phyloP scores from a whole-genome alignment of 768 basidiomycete genomes.

The Hericium rajendrae region DNA sequence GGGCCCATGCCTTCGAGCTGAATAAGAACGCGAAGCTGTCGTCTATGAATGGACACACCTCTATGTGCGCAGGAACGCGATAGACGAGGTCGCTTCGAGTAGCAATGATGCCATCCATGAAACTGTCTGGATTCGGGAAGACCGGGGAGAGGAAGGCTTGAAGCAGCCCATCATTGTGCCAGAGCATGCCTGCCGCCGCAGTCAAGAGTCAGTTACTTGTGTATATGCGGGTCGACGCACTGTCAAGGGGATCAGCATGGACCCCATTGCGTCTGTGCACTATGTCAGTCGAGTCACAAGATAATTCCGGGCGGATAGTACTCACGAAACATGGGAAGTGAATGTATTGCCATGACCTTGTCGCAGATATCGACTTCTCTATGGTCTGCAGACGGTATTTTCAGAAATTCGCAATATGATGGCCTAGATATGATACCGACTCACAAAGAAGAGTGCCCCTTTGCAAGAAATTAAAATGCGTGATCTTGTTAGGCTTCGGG shows the following conservation, averaged over 20 bases:
- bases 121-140: conserved; percentile 16
- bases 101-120: conserved; percentile 4
- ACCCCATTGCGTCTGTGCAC: neutral
- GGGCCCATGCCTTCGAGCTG: conserved; percentile 16
- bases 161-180: conserved; percentile 15
- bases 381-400: neutral
- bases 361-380: neutral
- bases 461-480: neutral
- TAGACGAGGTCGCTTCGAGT: conserved; percentile 7
- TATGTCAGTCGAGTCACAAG: neutral
- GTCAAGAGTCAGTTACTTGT: neutral
- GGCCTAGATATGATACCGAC: neutral
- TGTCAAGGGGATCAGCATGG: conserved; percentile 3
- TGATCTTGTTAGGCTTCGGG: neutral
- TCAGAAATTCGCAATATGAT: neutral
- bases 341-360: neutral
- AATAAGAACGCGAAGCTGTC: neutral
- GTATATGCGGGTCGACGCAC: neutral
- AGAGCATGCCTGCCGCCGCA: neutral
- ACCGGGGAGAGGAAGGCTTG: conserved; percentile 16
- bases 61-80: conserved; percentile 20
- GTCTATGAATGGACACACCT: conserved; percentile 10
- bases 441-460: neutral
- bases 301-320: too few relatives aligned
- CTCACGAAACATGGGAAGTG: conserved; percentile 1